These are phyloP conservation scores for Fusarium haematococcum DNA, from an alignment of 2,329 filamentous ascomycete species.

Conservation along the genomic window DNA sequence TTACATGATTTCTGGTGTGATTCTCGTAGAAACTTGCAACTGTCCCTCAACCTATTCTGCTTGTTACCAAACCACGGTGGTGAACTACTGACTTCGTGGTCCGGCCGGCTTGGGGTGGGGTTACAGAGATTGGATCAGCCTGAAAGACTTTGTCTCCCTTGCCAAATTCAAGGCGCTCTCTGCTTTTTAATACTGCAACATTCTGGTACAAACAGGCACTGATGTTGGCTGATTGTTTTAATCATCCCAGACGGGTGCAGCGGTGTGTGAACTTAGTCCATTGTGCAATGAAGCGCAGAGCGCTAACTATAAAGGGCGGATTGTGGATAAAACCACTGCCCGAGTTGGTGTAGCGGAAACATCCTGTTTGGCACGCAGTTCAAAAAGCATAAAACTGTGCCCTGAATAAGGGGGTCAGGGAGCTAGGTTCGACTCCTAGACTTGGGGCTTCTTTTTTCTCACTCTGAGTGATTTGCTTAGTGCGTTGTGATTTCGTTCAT, in stretches of 20 bases:
- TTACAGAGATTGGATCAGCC: background rate
- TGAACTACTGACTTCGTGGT: background rate
- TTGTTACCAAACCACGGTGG: background rate
- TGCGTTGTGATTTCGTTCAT: background rate
- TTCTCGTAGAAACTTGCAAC: background rate
- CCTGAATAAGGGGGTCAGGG: background rate
- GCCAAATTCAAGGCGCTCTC: background rate
- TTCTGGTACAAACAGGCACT: background rate
- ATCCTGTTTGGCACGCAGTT: background rate
- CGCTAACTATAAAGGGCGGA: background rate
- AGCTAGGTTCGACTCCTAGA: background rate
- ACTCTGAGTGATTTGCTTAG: background rate
- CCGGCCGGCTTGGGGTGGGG: background rate
- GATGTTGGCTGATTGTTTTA: background rate
- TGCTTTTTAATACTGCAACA: background rate
- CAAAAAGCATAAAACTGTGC: background rate
- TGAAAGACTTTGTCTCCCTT: background rate
- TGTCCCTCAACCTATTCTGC: background rate
- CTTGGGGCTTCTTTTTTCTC: background rate
- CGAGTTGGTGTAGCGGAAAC: background rate
- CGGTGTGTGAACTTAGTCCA: background rate
- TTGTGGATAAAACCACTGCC: background rate
- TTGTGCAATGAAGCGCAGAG: fast-evolving
- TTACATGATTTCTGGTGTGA: background rate
- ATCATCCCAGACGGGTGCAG: background rate